Evolutionary conservation across 768 basidiomycete species (phyloP).

Genomic region (Tricholoma sp.): DNA sequence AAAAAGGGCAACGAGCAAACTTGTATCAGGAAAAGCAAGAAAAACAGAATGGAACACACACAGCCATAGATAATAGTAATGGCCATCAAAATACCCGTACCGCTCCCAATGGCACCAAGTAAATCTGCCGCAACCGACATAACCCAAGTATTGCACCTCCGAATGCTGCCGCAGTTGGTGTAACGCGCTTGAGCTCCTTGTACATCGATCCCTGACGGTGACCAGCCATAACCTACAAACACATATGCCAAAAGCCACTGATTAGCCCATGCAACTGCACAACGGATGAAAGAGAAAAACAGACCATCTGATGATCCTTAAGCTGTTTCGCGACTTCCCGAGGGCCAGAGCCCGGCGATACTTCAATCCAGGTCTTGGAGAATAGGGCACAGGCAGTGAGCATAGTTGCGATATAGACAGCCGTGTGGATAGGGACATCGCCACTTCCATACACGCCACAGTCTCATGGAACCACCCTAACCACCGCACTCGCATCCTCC

Average conservation of each 20-base stretch:
- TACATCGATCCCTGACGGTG: too few species aligned
- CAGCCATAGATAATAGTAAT: too few species aligned
- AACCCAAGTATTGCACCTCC: too few species aligned
- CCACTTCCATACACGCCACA: too few species aligned
- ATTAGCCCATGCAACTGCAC: neutral
- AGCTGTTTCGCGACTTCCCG: slow-evolving; percentile 96
- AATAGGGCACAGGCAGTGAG: slow-evolving; percentile 93
- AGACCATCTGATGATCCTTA: slow-evolving; percentile 97
- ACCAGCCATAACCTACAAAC: too few species aligned
- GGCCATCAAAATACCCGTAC: too few species aligned
- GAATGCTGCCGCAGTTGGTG: too few species aligned
- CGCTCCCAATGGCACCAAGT: slow-evolving; percentile 92
- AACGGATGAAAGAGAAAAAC: slow-evolving; percentile 4
- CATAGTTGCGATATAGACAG: slow-evolving; percentile 88
- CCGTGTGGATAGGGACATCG: slow-evolving; percentile 93
- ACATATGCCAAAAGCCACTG: slow-evolving; percentile 20
- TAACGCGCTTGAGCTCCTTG: too few species aligned
- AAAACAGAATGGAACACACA: slow-evolving; percentile 30
- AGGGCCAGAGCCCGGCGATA: slow-evolving; percentile 93
- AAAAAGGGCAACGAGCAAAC: slow-evolving; percentile 3
- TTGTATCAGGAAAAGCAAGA: slow-evolving; percentile 1
- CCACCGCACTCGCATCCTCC: too few species aligned
- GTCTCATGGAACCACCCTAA: too few species aligned
- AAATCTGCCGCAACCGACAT: slow-evolving; percentile 85
- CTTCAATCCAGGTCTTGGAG: slow-evolving; percentile 99